Base-by-base conservation (phyloP, 192 early-diverging fungal genomes). In the Podochytrium sp. region DNA sequence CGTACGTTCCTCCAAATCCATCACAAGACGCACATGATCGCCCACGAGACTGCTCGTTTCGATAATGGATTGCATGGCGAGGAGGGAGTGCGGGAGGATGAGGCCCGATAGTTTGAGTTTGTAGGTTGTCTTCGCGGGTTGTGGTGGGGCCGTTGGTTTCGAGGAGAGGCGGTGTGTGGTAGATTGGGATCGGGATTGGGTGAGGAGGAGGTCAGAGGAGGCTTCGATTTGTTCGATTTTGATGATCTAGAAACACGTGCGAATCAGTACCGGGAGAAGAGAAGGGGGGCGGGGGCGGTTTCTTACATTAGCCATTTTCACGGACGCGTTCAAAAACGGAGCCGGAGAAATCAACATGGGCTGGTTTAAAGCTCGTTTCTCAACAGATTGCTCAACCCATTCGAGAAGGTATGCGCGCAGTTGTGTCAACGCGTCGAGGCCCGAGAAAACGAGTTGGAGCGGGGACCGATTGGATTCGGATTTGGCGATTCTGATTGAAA, bases 301-400 rank as follows among this genome's bases (percentile, higher is more conserved):
- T 35, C 2, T 35, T 30, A 69, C 66, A 10, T 69, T 51, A 0
- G 66, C 66, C 29, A 69, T n/a, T 39, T 69, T 69, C 14, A 69
- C 7, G 14, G 37, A 41, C 33, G 66, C 49, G 29, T 69, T 51
- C 35, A 69, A 55, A 41, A 69, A 69, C n/a, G 66, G 66, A 39
- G 66, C 34, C 2, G 51, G 66, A 16, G 66, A 69, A 56, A 69
- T 37, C 14, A 69, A 41, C 0, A 69, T 35, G n/a, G 66, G 66
- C 25, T 55, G 66, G 30, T 69, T 2, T 0, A 69, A 20, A 0
- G 66, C 66, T 3, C 66, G 66, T 50, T 38, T 69, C 35, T 69
- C 66, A 29, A 69, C 51, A 35, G 50, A 55, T 14, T 69, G 66
- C 27, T 69, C 66, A 7, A 55, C 51, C 66, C 66, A 69, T 34